phyloP scores from a whole-genome alignment of 495 filamentous ascomycete genomes.

The Lasiosphaeris hirsuta region DNA sequence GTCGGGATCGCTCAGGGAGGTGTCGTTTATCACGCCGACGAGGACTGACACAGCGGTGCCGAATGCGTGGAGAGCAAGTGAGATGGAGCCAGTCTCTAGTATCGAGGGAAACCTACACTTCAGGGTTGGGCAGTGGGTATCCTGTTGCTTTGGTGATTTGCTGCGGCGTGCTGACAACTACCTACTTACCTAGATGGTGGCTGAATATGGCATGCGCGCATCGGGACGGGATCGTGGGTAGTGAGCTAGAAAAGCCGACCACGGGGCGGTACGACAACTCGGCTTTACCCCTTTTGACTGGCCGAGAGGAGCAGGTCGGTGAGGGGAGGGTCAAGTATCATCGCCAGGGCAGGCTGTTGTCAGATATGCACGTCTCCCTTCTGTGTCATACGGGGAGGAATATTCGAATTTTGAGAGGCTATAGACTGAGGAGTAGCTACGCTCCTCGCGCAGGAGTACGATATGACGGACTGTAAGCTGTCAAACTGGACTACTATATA shows the following conservation, averaged over 20 bases:
- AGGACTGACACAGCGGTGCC: slow-evolving; percentile 15
- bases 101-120: slow-evolving; percentile 31
- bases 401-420: slow-evolving; percentile 44
- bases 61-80: slow-evolving; percentile 26
- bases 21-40: slow-evolving; percentile 22
- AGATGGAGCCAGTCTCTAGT: slow-evolving; percentile 23
- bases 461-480: slow-evolving; percentile 49
- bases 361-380: slow-evolving; percentile 38
- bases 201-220: slow-evolving; percentile 44
- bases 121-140: slow-evolving; percentile 32
- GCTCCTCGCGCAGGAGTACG: slow-evolving; percentile 46
- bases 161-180: slow-evolving; percentile 5
- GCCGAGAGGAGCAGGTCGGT: slow-evolving; percentile 36
- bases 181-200: slow-evolving; percentile 42
- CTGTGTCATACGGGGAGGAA: slow-evolving; percentile 36
- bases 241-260: slow-evolving; percentile 33
- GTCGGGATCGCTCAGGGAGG: slow-evolving; percentile 32
- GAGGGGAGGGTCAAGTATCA: slow-evolving; percentile 33
- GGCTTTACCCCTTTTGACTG: slow-evolving; percentile 41
- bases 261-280: slow-evolving; percentile 32
- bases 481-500: not conserved
- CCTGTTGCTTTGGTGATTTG: not conserved
- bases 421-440: slow-evolving; percentile 39
- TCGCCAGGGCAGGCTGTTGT: slow-evolving; percentile 24
- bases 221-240: slow-evolving; percentile 45